Base-by-base conservation (phyloP, 2,329 filamentous ascomycete genomes). In the Cladosporium velox region DNA sequence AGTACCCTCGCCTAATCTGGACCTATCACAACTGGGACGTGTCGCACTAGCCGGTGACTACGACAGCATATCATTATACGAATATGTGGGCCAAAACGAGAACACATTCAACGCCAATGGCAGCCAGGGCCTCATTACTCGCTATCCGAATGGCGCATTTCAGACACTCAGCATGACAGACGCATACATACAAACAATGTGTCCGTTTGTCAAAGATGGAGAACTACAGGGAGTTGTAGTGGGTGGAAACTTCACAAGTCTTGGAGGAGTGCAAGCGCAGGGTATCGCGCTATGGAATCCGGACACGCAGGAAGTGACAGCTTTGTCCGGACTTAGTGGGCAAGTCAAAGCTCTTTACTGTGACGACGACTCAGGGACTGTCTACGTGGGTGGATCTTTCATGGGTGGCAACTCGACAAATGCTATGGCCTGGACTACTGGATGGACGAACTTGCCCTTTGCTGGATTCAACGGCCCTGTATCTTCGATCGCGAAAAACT, bases 391-490 rank as follows among this genome's bases (percentile, higher is more conserved):
- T 66, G 95, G 95, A 32, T 90, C 88, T 68, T 97, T 99, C 76
- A 88, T 86, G 65, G 89, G 88, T 51, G 85, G 82, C 44, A 92
- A 95, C 75, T 95, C 93, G 7, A 92, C 90, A 30, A 98, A 99
- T 77, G 96, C 94, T 6, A 90, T 97, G 71, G 87, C 91, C 14
- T 98, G 92, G 92, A 85, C 82, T 11, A 81, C 87, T 34, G 88
- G 86, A 59, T 97, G 91, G 90, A 86, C 86, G 24, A 90, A 92
- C 73, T 81, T 99, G 65, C 90, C 94, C 2, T 99, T 99, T 81
- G 88, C 89, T 49, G 96, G 96, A 26, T 96, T 99, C 80, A 98
- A 98, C 79, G 93, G 93, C 30, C 92, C 92, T 2, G 93, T 99
- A 61, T 87, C 87, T 68, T 91, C 93, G 44, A 98, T 99, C 71